Conservation (phyloP, 163 green algal species). For the Chlorella variabilis region DNA sequence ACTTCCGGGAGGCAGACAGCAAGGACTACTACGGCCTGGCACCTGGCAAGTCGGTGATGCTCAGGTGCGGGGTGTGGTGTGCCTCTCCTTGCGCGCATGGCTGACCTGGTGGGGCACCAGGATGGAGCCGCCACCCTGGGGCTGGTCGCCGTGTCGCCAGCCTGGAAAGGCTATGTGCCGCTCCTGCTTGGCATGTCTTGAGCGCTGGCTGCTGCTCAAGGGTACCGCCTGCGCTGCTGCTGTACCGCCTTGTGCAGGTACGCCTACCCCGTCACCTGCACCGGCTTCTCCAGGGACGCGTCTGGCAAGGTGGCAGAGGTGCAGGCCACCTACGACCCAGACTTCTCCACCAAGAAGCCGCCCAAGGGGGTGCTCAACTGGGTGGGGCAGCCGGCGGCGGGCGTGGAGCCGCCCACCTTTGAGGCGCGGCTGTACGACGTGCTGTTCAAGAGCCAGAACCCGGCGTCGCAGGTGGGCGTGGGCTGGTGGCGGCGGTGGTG, state of each 20-base stretch:
- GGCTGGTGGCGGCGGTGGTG: not conserved
- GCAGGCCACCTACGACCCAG: constrained; percentile 61
- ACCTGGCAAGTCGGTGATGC: constrained; percentile 92
- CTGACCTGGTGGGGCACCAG: no score
- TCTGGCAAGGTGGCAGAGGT: constrained; percentile 67
- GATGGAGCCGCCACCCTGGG: no score
- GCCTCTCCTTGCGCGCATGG: no score
- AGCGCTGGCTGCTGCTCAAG: no score
- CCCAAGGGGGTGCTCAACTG: constrained; percentile 98
- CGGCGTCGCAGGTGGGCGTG: constrained; percentile 33
- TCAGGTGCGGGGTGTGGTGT: constrained; percentile 73
- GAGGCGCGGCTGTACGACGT: constrained; percentile 83
- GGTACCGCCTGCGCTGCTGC: not conserved
- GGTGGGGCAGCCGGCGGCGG: constrained; percentile 85
- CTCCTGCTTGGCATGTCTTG: no score
- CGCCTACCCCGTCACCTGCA: constrained; percentile 89
- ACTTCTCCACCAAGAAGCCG: constrained; percentile 76
- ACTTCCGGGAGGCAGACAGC: constrained; percentile 91
- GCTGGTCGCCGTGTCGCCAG: not conserved
- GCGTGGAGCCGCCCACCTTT: constrained; percentile 66
- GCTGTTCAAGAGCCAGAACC: constrained; percentile 85
- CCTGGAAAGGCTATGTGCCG: not conserved
- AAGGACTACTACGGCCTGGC: constrained; percentile 97
- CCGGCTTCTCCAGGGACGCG: constrained; percentile 62
- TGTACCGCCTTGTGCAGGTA: constrained; percentile 64